Evolutionary conservation across 768 basidiomycete species (phyloP).

Genomic region (Albatrellus ellisii): DNA sequence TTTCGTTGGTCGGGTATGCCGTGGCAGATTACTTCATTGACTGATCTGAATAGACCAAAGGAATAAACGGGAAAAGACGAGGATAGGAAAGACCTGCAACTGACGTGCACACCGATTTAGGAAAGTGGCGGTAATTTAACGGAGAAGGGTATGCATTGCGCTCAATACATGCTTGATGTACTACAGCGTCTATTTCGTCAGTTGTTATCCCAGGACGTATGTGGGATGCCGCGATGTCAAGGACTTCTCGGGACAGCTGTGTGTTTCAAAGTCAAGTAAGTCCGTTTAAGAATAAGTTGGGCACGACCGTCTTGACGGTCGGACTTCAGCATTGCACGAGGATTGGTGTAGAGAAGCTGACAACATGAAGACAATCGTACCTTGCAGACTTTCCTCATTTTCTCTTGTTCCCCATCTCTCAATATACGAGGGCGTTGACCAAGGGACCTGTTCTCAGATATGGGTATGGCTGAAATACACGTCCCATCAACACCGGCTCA

Average conservation of each 20-base stretch:
- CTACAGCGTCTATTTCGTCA: constrained; percentile 87
- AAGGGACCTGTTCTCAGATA: constrained; percentile 39
- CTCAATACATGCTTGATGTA: constrained; percentile 85
- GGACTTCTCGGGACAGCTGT: constrained; percentile 83
- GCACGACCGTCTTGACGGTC: constrained; percentile 1
- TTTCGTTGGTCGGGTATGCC: constrained; percentile 86
- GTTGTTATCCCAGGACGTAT: constrained; percentile 90
- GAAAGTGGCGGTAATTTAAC: constrained; percentile 80
- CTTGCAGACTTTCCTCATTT: constrained; percentile 76
- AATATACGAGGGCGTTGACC: constrained; percentile 58
- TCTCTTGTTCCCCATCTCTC: constrained; percentile 65
- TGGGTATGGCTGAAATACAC: constrained; percentile 38
- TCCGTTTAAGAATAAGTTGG: neutral
- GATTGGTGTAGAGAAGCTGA: neutral
- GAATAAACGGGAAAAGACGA: neutral
- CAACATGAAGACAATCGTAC: constrained; percentile 28
- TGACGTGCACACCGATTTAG: constrained; percentile 95
- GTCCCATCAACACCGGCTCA: constrained; percentile 13
- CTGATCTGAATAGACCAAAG: constrained; percentile 36
- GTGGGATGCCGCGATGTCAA: constrained; percentile 81
- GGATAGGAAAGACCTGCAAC: constrained; percentile 20
- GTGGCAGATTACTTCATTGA: constrained; percentile 96
- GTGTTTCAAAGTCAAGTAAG: constrained; percentile 2
- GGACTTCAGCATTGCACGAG: constrained; percentile 1
- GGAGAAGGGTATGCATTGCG: constrained; percentile 91